Evolutionary conservation across 2,329 filamentous ascomycete genomes (phyloP), one percentile per base, ranked within the genome.

Genomic region (Cercospora sesami): DNA sequence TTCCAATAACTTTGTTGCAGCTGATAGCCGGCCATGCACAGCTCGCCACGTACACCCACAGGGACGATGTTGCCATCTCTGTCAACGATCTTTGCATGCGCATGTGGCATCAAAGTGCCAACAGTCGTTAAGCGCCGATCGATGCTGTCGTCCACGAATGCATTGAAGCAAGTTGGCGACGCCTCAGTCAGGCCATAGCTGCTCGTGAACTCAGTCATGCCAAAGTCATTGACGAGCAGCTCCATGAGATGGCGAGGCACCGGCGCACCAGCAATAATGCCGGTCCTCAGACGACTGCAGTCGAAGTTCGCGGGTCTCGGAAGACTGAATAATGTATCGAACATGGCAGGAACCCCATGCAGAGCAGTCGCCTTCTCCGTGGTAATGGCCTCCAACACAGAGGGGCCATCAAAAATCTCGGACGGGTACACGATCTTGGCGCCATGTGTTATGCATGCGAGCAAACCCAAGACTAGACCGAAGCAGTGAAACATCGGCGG

Each of bases 401-500:
- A 87, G 4, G 81, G 79, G 1, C 90, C 84, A 73, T 92, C 89
- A 74, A 94, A 94, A 0, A 89, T 87, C 73, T 92, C 89, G 68
- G 87, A 86, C 0, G 91, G 91, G 75, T 92, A 93, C 14, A 94
- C 88, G 64, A 93, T 89, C 79, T 90, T 92, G 48, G 86, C 87
- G 53, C 91, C 91, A 77, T 94, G 91, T 0, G 90, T 93, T 63
- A 93, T 80, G 53, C 87, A 84, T 1, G 90, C 89, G 65, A 94
- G 85, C 55, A 94, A 83, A 8, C 91, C 91, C 3, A 93, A 86
- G 0, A 94, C 91, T 7, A 94, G 86, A 1, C 91, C 91, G 76
- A 94, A 94, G 81, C 91, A 94, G 81, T 95, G 92, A 83, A 95
- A 95, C 3, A 95, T 84, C 0, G 92, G 92, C 0, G 92, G 91